Percentiles rank a stretch among this genome's conserved stretches.
Evolutionary conservation across 495 filamentous ascomycete genomes (phyloP).

Genomic region (Penicillium antarcticum): DNA sequence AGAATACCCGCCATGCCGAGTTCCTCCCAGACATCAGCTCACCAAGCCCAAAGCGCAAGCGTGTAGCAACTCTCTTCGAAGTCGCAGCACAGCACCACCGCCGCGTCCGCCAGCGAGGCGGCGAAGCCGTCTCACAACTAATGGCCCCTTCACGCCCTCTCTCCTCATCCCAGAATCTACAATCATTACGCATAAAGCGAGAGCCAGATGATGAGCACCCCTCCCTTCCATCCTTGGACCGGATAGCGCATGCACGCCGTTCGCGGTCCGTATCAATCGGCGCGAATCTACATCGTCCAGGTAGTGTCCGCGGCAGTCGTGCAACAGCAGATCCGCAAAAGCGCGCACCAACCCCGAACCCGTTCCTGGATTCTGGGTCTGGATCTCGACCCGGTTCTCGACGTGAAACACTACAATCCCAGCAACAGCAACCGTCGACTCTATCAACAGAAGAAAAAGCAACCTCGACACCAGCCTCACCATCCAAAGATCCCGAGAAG

Average conservation of each 20-base stretch:
- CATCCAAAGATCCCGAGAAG: constrained; percentile 28
- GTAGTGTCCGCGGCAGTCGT: constrained; percentile 16
- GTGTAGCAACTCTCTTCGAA: constrained; percentile 55
- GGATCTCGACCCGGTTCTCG: too few relatives aligned
- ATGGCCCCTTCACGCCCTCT: constrained; percentile 44
- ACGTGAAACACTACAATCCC: constrained; percentile 12
- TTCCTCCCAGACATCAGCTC: constrained; percentile 43
- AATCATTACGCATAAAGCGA: constrained; percentile 34
- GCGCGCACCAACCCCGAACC: constrained; percentile 25
- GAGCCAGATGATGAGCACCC: constrained; percentile 36
- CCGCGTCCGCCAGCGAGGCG: constrained; percentile 52
- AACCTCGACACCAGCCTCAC: constrained; percentile 12
- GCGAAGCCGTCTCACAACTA: constrained; percentile 52
- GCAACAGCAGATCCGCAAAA: constrained; percentile 22
- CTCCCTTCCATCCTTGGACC: constrained; percentile 30
- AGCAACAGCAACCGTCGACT: constrained; percentile 10
- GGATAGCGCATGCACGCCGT: constrained; percentile 24
- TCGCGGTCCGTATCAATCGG: constrained; percentile 39
- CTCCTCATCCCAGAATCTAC: constrained; percentile 35
- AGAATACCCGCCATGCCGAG: constrained; percentile 26
- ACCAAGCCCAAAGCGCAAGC: constrained; percentile 52
- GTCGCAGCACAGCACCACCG: constrained; percentile 55
- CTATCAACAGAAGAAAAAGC: constrained; percentile 16
- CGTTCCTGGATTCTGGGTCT: constrained; percentile 19
- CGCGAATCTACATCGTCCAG: constrained; percentile 25